Evolutionary conservation across 768 basidiomycete species (phyloP).

Genomic region (Collybiopsis confluens): DNA sequence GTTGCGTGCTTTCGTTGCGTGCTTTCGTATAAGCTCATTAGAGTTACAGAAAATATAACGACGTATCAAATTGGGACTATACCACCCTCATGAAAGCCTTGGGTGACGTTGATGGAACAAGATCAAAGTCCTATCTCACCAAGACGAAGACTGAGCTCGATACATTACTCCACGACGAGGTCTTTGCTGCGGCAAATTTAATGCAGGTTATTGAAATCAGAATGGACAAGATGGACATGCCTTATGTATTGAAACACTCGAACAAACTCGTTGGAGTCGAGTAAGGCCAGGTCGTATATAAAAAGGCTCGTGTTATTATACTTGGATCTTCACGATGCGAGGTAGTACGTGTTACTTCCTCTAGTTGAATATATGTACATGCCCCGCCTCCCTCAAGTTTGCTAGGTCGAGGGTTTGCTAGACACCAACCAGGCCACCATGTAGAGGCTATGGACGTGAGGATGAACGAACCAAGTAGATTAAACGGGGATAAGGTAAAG

Average conservation of each 20-base stretch:
- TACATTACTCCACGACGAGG: slow-evolving; percentile 54
- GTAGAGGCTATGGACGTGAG: too few relatives aligned
- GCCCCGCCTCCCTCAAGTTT: too few relatives aligned
- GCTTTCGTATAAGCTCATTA: neutral
- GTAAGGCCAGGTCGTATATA: too few relatives aligned
- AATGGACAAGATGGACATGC: slow-evolving; percentile 72
- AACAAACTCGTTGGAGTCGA: too few relatives aligned
- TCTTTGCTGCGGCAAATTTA: slow-evolving; percentile 59
- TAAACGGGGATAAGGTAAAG: too few relatives aligned
- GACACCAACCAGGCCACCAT: too few relatives aligned
- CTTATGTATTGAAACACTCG: slow-evolving; percentile 40
- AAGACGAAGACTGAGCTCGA: slow-evolving; percentile 63
- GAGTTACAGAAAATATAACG: slow-evolving; percentile 73
- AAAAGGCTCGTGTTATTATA: too few relatives aligned
- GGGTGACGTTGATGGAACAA: slow-evolving; percentile 45
- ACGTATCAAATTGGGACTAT: slow-evolving; percentile 80
- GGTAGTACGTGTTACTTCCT: too few relatives aligned
- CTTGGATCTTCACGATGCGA: too few relatives aligned
- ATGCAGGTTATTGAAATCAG: slow-evolving; percentile 79
- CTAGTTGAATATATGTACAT: too few relatives aligned
- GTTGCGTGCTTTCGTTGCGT: neutral
- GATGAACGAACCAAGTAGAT: too few relatives aligned
- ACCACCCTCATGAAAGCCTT: slow-evolving; percentile 54
- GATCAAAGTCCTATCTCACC: slow-evolving; percentile 61
- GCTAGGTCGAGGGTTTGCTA: too few relatives aligned